Base-by-base conservation (phyloP, 164 flowering plant genomes). In the Piper longum region DNA sequence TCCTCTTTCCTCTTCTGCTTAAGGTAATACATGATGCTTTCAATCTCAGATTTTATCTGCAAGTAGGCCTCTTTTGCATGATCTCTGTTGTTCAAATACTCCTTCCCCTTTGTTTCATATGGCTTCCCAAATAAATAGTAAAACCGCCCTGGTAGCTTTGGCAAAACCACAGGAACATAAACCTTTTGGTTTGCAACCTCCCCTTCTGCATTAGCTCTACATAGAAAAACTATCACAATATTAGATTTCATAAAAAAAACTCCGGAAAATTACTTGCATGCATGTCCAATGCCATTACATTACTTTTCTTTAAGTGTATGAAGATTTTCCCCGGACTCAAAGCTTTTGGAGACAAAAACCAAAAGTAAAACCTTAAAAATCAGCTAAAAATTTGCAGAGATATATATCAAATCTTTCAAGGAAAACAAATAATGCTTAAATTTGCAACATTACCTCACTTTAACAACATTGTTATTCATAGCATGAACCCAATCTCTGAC, bases 111-210 rank as follows among this genome's bases (percentile, higher is more conserved):
- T 48, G 91, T 89, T 62, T 78, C 71, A 52, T 89, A 81, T 9
- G 96, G 96, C 72, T 87, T 85, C 63, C 96, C 98, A 66, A 87
- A 92, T 55, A 83, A 75, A 73, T 76, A 85, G 73, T 92, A 92
- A 45, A 85, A 75, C 4, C 98, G 84, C 4, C 98, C 98, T 0
- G 98, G 98, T 13, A 85, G 4, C 75, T 89, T 92, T 0, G 95
- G 98, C 52, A 83, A 59, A 48, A 87, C 12, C 11, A 77, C 86
- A 0, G 98, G 98, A 18, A 81, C 0, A 64, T 56, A 76, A 11
- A 86, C 72, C 3, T 75, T 65, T 63, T 81, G 80, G 45, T 80
- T 78, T 4, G 72, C 87, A 26, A 80, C 78, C 74, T 85, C 89
- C 52, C 88, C 89, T 1, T 56, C 40, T 6, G 63, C 57, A 44